Evolutionary conservation across 1,284 basidiomycete genomes (phyloP).

Genomic region (Apiotrichum gracile): DNA sequence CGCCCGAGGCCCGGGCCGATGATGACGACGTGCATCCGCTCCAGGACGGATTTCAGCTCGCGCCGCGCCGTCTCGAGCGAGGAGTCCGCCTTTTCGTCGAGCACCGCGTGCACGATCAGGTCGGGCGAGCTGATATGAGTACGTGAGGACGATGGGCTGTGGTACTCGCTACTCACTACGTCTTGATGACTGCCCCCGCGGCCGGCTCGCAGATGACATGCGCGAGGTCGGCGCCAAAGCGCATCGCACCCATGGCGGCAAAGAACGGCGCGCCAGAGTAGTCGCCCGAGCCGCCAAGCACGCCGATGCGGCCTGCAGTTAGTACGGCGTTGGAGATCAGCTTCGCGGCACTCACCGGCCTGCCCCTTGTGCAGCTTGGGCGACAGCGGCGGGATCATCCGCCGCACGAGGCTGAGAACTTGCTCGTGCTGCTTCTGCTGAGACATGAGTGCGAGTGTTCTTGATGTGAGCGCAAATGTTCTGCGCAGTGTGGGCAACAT

Average conservation of each 20-base stretch:
- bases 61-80: conserved; percentile 26
- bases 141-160: background rate
- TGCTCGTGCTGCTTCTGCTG: conserved; percentile 36
- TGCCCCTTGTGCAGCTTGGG: conserved; percentile 85
- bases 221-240: conserved; percentile 85
- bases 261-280: conserved; percentile 97
- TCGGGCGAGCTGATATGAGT: conserved; percentile 54
- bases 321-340: background rate
- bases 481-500: too few species aligned
- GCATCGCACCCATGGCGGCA: conserved; percentile 76
- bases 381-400: conserved; percentile 46
- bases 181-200: conserved; percentile 86
- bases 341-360: conserved; percentile 58
- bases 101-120: conserved; percentile 89
- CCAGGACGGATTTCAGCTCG: conserved; percentile 63
- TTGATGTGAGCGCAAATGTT: too few species aligned
- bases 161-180: conserved; percentile 53
- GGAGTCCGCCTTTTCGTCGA: conserved; percentile 45
- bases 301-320: conserved; percentile 68
- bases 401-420: conserved; percentile 35
- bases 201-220: conserved; percentile 95
- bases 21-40: conserved; percentile 83
- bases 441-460: too few species aligned
- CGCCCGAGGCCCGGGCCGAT: conserved; percentile 90
- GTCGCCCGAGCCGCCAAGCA: conserved; percentile 86